phyloP scores from a whole-genome alignment of 1,284 basidiomycete genomes.

The Taiwanofungus camphoratus region DNA sequence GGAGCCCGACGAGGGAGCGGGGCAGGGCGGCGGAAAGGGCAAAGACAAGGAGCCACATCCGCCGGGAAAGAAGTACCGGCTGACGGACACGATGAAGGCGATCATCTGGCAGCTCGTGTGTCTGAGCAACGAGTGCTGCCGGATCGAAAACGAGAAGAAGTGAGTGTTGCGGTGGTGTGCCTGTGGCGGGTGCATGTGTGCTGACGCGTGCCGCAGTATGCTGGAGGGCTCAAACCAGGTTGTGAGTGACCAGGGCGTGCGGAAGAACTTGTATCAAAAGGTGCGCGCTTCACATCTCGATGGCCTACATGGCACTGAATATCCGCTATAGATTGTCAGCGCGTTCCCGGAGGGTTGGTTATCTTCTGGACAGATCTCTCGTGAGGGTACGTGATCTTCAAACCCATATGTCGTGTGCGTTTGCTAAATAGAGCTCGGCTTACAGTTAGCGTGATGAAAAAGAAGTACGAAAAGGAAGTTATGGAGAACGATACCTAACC shows the following conservation, averaged over 20 bases:
- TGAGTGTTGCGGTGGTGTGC: conserved; percentile 35
- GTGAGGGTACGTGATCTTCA: conserved; percentile 33
- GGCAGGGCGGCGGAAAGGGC: conserved; percentile 25
- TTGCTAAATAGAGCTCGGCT: background rate
- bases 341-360: conserved; percentile 76
- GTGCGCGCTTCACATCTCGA: no score
- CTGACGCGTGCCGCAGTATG: conserved; percentile 33
- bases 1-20: conserved; percentile 27
- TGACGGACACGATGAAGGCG: conserved; percentile 72
- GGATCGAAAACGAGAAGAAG: conserved; percentile 83
- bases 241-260: conserved; percentile 72
- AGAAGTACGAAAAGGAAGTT: conserved; percentile 60
- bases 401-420: conserved; percentile 27
- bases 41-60: conserved; percentile 44
- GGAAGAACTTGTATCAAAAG: conserved; percentile 76
- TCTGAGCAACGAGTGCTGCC: conserved; percentile 73
- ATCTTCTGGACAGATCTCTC: conserved; percentile 41
- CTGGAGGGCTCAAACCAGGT: conserved; percentile 62
- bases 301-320: no score
- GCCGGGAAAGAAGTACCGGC: conserved; percentile 62
- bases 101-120: conserved; percentile 75
- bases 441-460: conserved; percentile 74
- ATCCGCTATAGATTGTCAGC: conserved; percentile 48
- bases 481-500: conserved; percentile 40
- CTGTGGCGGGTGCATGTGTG: conserved; percentile 3